Percentiles rank a stretch among this genome's conserved stretches.
These are phyloP conservation scores for Aureobasidium sp. DNA, from an alignment of 2,329 filamentous ascomycete species.

Conservation along the genomic window DNA sequence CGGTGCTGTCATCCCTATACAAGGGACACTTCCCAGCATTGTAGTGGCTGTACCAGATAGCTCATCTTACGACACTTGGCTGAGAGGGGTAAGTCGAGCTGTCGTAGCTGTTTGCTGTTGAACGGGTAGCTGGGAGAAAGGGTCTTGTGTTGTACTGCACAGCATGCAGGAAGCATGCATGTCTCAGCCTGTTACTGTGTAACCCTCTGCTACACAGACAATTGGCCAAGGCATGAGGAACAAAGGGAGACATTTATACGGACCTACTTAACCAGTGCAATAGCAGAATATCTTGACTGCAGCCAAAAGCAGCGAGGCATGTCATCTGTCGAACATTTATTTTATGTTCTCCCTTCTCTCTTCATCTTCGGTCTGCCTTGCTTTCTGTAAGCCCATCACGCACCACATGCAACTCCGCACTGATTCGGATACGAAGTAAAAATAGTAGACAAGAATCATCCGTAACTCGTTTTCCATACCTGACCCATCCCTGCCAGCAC, in stretches of 20 bases:
- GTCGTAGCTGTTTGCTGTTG: background rate
- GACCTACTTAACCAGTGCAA: background rate
- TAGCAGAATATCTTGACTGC: background rate
- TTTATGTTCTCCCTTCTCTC: background rate
- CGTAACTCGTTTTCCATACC: background rate
- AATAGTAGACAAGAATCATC: background rate
- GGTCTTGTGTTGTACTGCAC: background rate
- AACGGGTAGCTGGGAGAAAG: constrained; percentile 4
- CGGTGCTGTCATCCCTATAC: background rate
- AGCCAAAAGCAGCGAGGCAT: background rate
- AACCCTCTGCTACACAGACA: background rate
- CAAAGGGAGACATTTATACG: background rate
- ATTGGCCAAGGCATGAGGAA: background rate
- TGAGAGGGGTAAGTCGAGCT: background rate
- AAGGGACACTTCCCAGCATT: background rate
- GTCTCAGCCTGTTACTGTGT: constrained; percentile 4
- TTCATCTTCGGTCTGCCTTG: background rate
- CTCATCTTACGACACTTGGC: background rate
- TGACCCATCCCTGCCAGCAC: background rate
- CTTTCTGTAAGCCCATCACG: background rate
- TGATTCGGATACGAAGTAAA: background rate
- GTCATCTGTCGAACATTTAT: background rate
- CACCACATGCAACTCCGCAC: background rate
- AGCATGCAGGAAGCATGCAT: background rate
- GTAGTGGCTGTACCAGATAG: background rate